Evolutionary conservation across 192 early-diverging fungal genomes (phyloP), one percentile per base, ranked within the genome.

Genomic region (Coemansia sp.): DNA sequence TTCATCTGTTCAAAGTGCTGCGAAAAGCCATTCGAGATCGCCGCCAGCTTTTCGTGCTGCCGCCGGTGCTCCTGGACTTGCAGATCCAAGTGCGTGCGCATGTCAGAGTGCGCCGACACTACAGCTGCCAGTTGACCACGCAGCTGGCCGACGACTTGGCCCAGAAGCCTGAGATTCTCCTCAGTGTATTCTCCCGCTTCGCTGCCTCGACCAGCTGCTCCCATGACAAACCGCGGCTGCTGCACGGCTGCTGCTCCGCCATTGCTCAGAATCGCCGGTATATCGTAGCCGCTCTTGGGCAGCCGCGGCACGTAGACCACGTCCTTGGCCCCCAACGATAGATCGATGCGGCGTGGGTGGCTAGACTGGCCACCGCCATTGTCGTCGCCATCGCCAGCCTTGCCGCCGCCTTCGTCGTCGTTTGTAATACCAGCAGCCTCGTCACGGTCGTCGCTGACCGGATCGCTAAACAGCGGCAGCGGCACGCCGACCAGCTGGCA

Each of bases 401-500:
- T 15, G 17, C 0, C 14, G 15, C 27, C 29, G 17, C 0, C 14
- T 22, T 29, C 59, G 17, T 41, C 57, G 15, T 4, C 35, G 19
- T 37, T 20, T n/a, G 17, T 7, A 35, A 14, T 15, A 25, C n/a
- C 24, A 3, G 27, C 17, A 39, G 7, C 35, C 12, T 29, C 49
- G 42, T 38, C 53, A 15, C 32, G 14, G 11, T 58, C 69, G 17
- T 40, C 19, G 42, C 38, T 43, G 6, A 53, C 41, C 6, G 51
- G 4, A 25, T 67, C 68, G 8, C 41, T 43, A 37, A 49, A 51
- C 49, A 73, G 49, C n/a, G 84, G 73, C 41, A 89, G 67, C 54
- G 84, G 54, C 20, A 86, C 61, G 22, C 89, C 87, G 46, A 88
- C 77, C 2, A 91, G 67, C 42, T 86, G 84, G 41, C 71, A 78